phyloP scores from a whole-genome alignment of 495 filamentous ascomycete species.

The Hypoxylon crocopeplum region DNA sequence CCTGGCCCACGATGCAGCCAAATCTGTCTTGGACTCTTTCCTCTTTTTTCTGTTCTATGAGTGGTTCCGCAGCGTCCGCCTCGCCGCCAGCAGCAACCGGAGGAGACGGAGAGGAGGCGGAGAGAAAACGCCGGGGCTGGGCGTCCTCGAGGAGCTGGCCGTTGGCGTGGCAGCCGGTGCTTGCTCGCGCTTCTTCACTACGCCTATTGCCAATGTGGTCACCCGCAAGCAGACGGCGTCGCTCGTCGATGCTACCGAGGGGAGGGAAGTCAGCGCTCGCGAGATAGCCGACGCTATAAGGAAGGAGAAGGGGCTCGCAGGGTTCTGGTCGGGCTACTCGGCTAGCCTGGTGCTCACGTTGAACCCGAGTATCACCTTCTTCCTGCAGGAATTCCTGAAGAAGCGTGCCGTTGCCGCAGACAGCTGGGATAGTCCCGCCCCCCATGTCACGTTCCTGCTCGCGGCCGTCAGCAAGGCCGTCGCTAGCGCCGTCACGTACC shows the following conservation, averaged over 20 bases:
- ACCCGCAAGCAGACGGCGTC: constrained; percentile 78
- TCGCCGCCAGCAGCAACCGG: constrained; percentile 42
- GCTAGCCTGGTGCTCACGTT: constrained; percentile 80
- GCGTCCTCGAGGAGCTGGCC: constrained; percentile 73
- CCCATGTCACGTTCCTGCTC: constrained; percentile 62
- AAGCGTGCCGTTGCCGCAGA: constrained; percentile 59
- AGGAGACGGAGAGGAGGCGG: constrained; percentile 18
- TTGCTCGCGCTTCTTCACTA: constrained; percentile 78
- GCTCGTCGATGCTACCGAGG: constrained; percentile 47
- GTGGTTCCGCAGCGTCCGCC: constrained; percentile 64
- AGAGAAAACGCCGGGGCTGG: too few relatives aligned
- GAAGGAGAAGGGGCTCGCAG: constrained; percentile 72
- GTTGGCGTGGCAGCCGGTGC: constrained; percentile 81
- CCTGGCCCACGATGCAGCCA: constrained; percentile 72
- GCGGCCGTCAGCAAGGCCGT: constrained; percentile 83
- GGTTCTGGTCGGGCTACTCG: constrained; percentile 92
- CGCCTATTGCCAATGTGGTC: constrained; percentile 83
- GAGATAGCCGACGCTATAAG: constrained; percentile 70
- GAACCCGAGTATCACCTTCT: constrained; percentile 87
- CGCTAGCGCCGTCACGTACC: constrained; percentile 83
- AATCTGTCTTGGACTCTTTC: constrained; percentile 77
- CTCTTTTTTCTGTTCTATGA: constrained; percentile 84
- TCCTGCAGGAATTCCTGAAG: constrained; percentile 76
- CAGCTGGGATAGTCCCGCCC: constrained; percentile 59
- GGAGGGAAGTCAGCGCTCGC: constrained; percentile 49